Evolutionary conservation across 1,284 basidiomycete species (phyloP), one percentile per base, ranked within the genome.

Genomic region (Sanghuangporus weigelae): DNA sequence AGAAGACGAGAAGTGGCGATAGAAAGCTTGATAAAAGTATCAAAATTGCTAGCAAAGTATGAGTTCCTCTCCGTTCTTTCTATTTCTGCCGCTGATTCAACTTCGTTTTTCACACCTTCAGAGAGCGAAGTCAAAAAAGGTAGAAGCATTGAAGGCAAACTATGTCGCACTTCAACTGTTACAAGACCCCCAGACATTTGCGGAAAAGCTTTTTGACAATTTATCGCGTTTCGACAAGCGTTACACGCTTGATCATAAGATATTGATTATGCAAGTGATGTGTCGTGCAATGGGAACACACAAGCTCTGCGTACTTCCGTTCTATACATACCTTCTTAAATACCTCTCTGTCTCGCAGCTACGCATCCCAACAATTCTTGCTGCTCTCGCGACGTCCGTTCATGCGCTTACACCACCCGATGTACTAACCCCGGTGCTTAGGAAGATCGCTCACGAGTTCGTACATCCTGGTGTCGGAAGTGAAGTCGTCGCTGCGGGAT

Each of bases 341-440:
- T 99, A 98, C 76, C 87, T 99, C 69, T 86, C 89, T 4, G 89
- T 97, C 73, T 92, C 95, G 72, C 97, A 99, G 77, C 86, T 97
- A 31, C 90, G 93, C 67, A 90, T 98, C 58, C 96, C 97, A 2
- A 83, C 93, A 56, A 97, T 99, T 74, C 89, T 99, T 64, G 96
- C 95, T 64, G 86, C 94, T 1, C 87, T 99, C 64, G 96, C 96
- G 16, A 95, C 98, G 74, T 96, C 94, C 14, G 93, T 96, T 1
- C 97, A 99, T 75, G 93, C 96, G 56, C 84, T 97, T 62, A 98
- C 96, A 0, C 96, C 96, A 2, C 96, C 97, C 0, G 96, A 98
- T 72, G 92, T 87, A 3, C 80, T 99, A 12, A 89, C 87, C 2
- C 96, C 97, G 2, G 90, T 96, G 50, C 81, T 99, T 57, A 85